These are phyloP conservation scores for Trametes villosa DNA, from an alignment of 768 basidiomycete genomes.

Conservation along the genomic window DNA sequence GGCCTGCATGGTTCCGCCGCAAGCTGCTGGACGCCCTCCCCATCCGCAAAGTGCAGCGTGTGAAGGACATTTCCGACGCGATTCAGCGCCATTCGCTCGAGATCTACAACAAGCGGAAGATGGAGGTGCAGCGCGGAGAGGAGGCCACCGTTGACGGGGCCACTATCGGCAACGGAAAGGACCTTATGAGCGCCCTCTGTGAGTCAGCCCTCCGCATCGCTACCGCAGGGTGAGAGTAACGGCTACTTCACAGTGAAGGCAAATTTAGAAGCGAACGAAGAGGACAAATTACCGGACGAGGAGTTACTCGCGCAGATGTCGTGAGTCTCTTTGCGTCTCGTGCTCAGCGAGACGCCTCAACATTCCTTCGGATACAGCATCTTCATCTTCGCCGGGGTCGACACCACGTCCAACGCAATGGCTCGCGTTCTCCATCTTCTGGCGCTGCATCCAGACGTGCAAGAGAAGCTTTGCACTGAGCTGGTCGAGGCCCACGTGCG, in stretches of 20 bases:
- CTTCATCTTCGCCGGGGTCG: conserved; percentile 28
- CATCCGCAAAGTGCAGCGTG: conserved; percentile 41
- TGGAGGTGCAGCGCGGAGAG: conserved; percentile 33
- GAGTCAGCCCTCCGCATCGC: conserved; percentile 21
- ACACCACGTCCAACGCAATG: conserved; percentile 29
- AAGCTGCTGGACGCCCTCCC: conserved; percentile 47
- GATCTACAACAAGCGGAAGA: conserved; percentile 46
- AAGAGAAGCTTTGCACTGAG: conserved; percentile 31
- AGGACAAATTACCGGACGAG: conserved; percentile 16
- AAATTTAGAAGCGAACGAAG: conserved; percentile 14
- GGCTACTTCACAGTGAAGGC: conserved; percentile 23
- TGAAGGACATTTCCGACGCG: conserved; percentile 51
- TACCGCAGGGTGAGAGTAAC: not conserved
- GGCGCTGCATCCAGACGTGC: conserved; percentile 36
- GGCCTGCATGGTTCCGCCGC: conserved; percentile 47
- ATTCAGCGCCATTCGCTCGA: conserved; percentile 47
- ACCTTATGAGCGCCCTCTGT: conserved; percentile 56
- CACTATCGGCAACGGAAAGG: conserved; percentile 44
- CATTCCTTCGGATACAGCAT: conserved; percentile 17
- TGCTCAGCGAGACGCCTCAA: no score
- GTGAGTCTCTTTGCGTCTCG: conserved; percentile 1
- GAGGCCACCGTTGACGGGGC: conserved; percentile 31
- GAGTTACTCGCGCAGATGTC: conserved; percentile 24
- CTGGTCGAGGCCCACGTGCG: conserved; percentile 11
- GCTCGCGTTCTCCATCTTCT: conserved; percentile 23